phyloP scores from a whole-genome alignment of 768 basidiomycete species.

The Tricholoma furcatifolium region DNA sequence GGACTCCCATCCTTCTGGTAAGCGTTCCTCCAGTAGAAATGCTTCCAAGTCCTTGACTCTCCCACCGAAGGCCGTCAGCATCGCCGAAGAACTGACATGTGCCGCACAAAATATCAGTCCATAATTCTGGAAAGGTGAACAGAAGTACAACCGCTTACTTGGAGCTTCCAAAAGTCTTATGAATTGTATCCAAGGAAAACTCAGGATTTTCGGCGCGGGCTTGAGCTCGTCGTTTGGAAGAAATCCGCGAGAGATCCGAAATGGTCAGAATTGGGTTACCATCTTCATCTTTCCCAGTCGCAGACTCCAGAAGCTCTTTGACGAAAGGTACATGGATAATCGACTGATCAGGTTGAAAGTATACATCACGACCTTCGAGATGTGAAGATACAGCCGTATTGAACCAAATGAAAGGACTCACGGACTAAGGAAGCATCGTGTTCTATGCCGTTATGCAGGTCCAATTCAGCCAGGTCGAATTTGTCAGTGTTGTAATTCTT shows the following conservation, averaged over 20 bases:
- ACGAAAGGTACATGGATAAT: conserved; percentile 48
- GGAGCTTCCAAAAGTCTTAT: conserved; percentile 63
- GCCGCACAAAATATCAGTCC: background rate
- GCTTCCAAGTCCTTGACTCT: conserved; percentile 50
- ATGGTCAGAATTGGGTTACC: conserved; percentile 50
- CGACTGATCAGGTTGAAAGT: conserved; percentile 50
- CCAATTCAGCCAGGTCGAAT: conserved; percentile 66
- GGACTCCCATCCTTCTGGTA: conserved; percentile 74
- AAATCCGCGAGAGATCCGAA: conserved; percentile 56
- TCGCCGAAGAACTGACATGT: conserved; percentile 50
- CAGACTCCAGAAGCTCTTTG: conserved; percentile 54
- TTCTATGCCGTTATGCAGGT: conserved; percentile 74
- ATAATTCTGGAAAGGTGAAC: background rate
- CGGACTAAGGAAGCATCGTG: conserved; percentile 65
- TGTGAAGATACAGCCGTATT: no score
- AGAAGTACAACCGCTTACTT: conserved; percentile 58
- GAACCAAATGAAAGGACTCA: no score
- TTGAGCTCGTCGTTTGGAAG: conserved; percentile 61
- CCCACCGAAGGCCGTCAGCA: conserved; percentile 69
- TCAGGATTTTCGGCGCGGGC: conserved; percentile 51
- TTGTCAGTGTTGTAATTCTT: conserved; percentile 57
- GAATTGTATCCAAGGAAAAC: conserved; percentile 47
- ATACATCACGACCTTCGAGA: conserved; percentile 46
- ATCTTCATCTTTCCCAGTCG: conserved; percentile 54
- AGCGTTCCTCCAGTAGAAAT: conserved; percentile 65